Conservation (phyloP, 1,284 basidiomycete genomes). For the Erythrobasidium hasegawianum region DNA sequence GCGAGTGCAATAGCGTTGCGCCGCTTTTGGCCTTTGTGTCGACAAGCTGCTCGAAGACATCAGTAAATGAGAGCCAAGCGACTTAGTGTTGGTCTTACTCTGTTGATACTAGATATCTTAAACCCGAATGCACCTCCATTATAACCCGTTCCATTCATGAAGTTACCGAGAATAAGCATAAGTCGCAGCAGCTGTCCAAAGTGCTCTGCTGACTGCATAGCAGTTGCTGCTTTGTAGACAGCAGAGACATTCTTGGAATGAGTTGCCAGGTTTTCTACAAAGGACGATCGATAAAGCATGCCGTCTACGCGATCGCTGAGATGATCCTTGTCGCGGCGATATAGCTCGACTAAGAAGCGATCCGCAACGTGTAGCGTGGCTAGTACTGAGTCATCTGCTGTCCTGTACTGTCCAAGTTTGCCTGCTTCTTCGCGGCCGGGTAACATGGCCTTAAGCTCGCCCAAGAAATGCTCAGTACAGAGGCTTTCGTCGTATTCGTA, state of each 20-base stretch:
- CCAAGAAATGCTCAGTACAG: conserved; percentile 80
- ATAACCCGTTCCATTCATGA: conserved; percentile 93
- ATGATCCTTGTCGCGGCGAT: conserved; percentile 74
- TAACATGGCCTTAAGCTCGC: conserved; percentile 62
- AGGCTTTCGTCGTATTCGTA: conserved; percentile 77
- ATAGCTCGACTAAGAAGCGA: conserved; percentile 91
- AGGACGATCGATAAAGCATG: conserved; percentile 84
- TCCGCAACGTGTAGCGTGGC: conserved; percentile 86
- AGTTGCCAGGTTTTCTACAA: conserved; percentile 74
- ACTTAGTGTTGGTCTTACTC: conserved; percentile 55
- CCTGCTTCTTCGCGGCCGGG: conserved; percentile 50
- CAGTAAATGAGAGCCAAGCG: conserved; percentile 3
- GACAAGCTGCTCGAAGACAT: conserved; percentile 62
- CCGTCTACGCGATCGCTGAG: conserved; percentile 86
- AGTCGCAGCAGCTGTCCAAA: conserved; percentile 81
- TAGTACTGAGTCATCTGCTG: conserved; percentile 80
- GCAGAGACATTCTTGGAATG: conserved; percentile 59
- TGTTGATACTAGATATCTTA: conserved; percentile 95
- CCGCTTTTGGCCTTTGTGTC: conserved; percentile 89
- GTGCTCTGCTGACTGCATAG: conserved; percentile 68
- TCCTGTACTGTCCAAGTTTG: conserved; percentile 85
- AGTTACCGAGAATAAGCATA: conserved; percentile 93
- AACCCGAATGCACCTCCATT: conserved; percentile 98
- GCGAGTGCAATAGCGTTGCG: conserved; percentile 88
- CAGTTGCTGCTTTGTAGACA: conserved; percentile 71